Conservation (phyloP, 495 filamentous ascomycete species). For the Penicillium samsonianum region DNA sequence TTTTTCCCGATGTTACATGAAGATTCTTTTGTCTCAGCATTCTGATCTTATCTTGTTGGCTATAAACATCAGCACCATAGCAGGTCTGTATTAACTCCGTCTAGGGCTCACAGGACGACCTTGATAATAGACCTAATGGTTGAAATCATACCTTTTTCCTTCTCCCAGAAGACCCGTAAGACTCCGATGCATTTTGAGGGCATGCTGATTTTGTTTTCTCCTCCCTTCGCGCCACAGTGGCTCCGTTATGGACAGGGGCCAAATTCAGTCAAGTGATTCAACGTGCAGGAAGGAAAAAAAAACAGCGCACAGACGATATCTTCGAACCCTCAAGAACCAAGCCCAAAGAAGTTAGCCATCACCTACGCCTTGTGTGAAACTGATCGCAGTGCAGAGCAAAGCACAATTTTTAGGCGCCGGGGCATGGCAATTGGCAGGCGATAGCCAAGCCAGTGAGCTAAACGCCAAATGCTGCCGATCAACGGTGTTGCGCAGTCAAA, state of each 20-base stretch:
- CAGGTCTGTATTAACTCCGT: not conserved
- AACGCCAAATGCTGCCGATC: conserved; percentile 27
- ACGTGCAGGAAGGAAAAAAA: conserved; percentile 5
- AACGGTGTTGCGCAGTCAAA: conserved; percentile 15
- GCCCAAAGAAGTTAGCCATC: conserved; percentile 1
- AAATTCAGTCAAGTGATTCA: conserved; percentile 21
- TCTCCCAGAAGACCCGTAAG: not conserved
- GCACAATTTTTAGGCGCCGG: conserved; percentile 27
- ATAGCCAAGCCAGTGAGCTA: conserved; percentile 16
- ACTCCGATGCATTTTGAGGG: not conserved
- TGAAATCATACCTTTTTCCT: not conserved
- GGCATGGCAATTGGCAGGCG: conserved; percentile 22
- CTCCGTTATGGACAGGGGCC: conserved; percentile 22
- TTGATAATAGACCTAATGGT: not conserved
- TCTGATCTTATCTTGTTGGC: not conserved
- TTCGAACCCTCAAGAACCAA: not conserved
- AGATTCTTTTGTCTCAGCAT: conserved; percentile 2
- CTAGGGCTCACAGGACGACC: not conserved
- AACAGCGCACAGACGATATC: conserved; percentile 22
- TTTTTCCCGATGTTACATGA: conserved; percentile 25
- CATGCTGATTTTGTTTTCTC: not conserved
- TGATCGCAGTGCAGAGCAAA: conserved; percentile 16
- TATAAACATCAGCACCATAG: not conserved
- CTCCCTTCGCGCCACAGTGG: conserved; percentile 14
- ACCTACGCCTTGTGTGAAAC: not conserved